Conservation (phyloP, 2,329 filamentous ascomycete species). For the Aspergillus sp. region DNA sequence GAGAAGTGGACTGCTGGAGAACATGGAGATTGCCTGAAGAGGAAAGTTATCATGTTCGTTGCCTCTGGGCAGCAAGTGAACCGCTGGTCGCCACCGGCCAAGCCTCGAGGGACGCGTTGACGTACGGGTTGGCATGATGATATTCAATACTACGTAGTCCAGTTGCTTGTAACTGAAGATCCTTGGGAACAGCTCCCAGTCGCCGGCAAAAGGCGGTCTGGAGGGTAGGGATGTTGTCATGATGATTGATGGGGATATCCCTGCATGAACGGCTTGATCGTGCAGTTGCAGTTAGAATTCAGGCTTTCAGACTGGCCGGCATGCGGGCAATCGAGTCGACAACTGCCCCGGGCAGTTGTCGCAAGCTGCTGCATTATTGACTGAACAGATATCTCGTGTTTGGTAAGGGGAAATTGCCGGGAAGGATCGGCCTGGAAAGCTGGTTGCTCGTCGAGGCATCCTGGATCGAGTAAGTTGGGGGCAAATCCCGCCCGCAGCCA, state of each 20-base stretch:
- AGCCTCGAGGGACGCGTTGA: too few species aligned
- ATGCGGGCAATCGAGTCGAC: too few species aligned
- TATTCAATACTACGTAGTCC: not conserved
- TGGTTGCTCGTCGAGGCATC: too few species aligned
- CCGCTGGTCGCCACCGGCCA: too few species aligned
- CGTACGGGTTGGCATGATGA: not conserved
- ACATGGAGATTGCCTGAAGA: constrained; percentile 16
- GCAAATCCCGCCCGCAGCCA: not conserved
- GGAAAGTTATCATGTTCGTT: constrained; percentile 17
- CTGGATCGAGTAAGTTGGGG: not conserved
- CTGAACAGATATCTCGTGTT: too few species aligned
- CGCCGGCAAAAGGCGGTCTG: constrained; percentile 22
- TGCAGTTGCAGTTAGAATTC: not conserved
- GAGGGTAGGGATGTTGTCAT: constrained; percentile 18
- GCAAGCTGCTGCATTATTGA: too few species aligned
- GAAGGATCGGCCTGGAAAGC: not conserved
- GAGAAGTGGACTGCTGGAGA: constrained; percentile 8
- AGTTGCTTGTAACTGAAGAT: not conserved
- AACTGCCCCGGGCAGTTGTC: too few species aligned
- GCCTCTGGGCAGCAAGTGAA: not conserved
- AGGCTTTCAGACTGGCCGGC: too few species aligned
- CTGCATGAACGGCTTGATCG: constrained; percentile 5
- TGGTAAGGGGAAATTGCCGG: not conserved
- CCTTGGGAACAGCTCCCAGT: not conserved
- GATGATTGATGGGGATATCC: constrained; percentile 14